phyloP scores from a whole-genome alignment of 2,329 filamentous ascomycete genomes.

The Penicillium sp. region DNA sequence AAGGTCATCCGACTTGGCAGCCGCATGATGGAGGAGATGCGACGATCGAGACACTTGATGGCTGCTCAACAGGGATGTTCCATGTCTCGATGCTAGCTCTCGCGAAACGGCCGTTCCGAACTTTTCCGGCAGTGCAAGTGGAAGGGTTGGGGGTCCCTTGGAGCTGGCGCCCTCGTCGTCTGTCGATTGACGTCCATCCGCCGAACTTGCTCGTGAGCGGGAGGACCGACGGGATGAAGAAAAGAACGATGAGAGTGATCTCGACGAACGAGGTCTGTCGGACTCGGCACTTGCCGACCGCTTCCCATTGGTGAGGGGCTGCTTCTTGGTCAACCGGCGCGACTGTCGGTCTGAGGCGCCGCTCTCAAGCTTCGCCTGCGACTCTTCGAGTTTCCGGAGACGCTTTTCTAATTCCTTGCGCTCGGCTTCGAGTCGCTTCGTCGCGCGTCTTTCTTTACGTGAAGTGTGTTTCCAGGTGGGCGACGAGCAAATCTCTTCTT shows the following conservation, averaged over 20 bases:
- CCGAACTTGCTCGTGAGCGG: slow-evolving; percentile 24
- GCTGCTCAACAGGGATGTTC: slow-evolving; percentile 15
- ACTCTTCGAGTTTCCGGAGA: slow-evolving; percentile 16
- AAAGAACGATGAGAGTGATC: slow-evolving; percentile 24
- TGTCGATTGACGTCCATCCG: slow-evolving; percentile 10
- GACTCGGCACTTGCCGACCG: slow-evolving; percentile 27
- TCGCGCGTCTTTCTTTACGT: slow-evolving; percentile 27
- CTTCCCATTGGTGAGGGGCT: slow-evolving; percentile 25
- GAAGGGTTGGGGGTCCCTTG: slow-evolving; percentile 16
- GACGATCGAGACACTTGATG: slow-evolving; percentile 9
- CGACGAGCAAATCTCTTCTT: slow-evolving; percentile 12
- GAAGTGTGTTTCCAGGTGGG: slow-evolving; percentile 17
- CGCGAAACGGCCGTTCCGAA: slow-evolving; percentile 28
- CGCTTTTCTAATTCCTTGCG: slow-evolving; percentile 28
- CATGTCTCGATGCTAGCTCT: slow-evolving; percentile 21
- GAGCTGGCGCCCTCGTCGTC: background rate
- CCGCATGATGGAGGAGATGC: slow-evolving; percentile 9
- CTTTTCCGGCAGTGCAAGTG: slow-evolving; percentile 24
- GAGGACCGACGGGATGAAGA: slow-evolving; percentile 23
- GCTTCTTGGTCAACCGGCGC: slow-evolving; percentile 33
- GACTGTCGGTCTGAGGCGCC: slow-evolving; percentile 18
- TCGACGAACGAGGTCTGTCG: slow-evolving; percentile 22
- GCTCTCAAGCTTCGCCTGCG: slow-evolving; percentile 14
- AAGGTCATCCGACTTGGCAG: slow-evolving; percentile 16
- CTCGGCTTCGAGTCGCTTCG: slow-evolving; percentile 29